These are phyloP conservation scores for Nasturtium officinale DNA, from an alignment of 345 rosid genomes.

Conservation along the genomic window DNA sequence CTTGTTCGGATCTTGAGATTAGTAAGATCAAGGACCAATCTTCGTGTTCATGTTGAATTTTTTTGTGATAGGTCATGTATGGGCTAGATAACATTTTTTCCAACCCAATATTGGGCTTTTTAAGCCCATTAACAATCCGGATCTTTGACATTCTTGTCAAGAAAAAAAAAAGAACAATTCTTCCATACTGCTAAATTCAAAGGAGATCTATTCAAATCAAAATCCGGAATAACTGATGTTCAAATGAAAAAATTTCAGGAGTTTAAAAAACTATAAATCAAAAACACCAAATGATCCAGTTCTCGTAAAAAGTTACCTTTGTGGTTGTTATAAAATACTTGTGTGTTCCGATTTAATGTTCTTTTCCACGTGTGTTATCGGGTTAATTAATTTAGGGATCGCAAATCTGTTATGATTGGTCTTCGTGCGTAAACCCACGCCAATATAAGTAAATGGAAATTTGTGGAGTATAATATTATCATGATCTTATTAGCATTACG, in stretches of 20 bases:
- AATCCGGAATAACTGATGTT: background rate
- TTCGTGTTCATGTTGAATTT: constrained; percentile 59
- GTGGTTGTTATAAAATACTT: background rate
- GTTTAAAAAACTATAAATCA: background rate
- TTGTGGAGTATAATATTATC: background rate
- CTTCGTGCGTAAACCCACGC: background rate
- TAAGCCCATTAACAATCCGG: background rate
- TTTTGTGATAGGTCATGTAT: constrained; percentile 8
- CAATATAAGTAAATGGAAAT: background rate
- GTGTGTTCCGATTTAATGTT: background rate
- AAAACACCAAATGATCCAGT: background rate
- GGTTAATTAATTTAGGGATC: background rate
- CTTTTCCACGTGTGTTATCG: background rate
- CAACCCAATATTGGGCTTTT: background rate
- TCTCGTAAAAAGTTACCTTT: background rate
- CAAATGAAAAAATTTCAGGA: background rate
- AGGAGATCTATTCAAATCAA: background rate
- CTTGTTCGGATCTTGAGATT: constrained; percentile 63
- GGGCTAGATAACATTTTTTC: background rate
- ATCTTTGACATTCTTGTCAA: background rate
- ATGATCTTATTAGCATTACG: background rate
- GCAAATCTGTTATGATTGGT: background rate
- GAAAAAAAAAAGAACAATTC: background rate
- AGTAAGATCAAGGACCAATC: constrained; percentile 57
- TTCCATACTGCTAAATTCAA: background rate